These are phyloP conservation scores for Mortierella alpina DNA, from an alignment of 192 early-diverging fungal species.

Conservation along the genomic window DNA sequence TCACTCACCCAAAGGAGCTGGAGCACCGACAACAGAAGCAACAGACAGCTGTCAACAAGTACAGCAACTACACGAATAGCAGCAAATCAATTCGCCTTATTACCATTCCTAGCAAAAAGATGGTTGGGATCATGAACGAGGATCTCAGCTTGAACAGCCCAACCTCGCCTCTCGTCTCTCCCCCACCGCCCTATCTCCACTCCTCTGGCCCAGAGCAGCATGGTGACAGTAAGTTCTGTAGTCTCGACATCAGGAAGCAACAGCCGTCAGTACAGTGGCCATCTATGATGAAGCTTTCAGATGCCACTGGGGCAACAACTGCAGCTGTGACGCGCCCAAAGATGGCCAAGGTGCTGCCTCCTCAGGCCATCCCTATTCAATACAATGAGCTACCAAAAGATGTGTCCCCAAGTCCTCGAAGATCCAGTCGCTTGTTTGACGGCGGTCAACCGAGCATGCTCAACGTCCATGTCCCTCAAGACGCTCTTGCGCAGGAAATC, in stretches of 20 bases:
- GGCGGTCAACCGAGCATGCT: conserved; percentile 2
- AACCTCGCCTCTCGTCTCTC: conserved; percentile 36
- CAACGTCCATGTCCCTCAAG: background rate
- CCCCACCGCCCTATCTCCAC: conserved; percentile 45
- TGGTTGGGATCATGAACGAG: background rate
- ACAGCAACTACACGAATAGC: conserved; percentile 40
- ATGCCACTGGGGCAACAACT: conserved; percentile 2
- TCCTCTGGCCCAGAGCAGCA: background rate
- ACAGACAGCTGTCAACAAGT: conserved; percentile 24
- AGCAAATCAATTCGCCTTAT: conserved; percentile 32
- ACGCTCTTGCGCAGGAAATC: background rate
- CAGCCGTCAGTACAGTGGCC: conserved; percentile 22
- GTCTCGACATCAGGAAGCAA: conserved; percentile 17
- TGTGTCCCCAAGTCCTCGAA: background rate
- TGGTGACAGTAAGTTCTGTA: background rate
- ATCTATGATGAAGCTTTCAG: conserved; percentile 19
- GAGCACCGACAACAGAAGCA: background rate
- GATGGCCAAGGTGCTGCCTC: conserved; percentile 28
- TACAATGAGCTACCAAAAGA: background rate
- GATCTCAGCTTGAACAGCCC: conserved; percentile 13
- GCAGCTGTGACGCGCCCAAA: conserved; percentile 26
- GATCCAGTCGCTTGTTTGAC: conserved; percentile 9
- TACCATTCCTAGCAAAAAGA: conserved; percentile 25
- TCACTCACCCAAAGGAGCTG: conserved; percentile 3
- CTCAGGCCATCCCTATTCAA: conserved; percentile 25